Evolutionary conservation across 108 stramenopile genomes (phyloP), one percentile per base, ranked within the genome.

Genomic region (Discostella stelligeroides): DNA sequence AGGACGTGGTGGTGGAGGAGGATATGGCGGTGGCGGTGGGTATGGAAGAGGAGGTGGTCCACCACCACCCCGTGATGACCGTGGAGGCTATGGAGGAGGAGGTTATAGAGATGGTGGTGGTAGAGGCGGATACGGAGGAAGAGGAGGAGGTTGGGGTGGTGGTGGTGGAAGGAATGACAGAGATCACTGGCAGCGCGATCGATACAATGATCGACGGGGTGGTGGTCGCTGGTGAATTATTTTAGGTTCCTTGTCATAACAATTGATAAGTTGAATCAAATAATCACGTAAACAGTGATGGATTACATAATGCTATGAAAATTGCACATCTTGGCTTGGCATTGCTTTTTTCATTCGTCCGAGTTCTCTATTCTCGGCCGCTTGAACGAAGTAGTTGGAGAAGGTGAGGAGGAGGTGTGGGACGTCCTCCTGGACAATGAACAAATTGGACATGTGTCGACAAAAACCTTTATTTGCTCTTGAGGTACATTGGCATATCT

Each of bases 401-500:
- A 34, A 34, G 34, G 3, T 34, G 34, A 34, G 3, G 34, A 34
- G n/a, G n/a, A n/a, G n/a, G n/a, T n/a, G n/a, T 23, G 48, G 7
- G 11, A 23, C n/a, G 21, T 23, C 9, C 13, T 54, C 15, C 11
- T 54, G 8, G 13, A 28, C 53, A 25, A 30, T 25, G 28, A 18
- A 61, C 73, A 75, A 43, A 67, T 25, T n/a, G 73, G 73, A 75
- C 73, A 75, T 28, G 48, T 75, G 2, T 75, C 73, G 45, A 75
- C 39, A 54, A 66, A 75, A 6, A 12, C 8, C 48, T 39, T 38
- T 18, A 75, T 61, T 14, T 75, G 73, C 27, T 66, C 65, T 37
- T 66, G 65, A 1, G 73, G 73, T 13, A 75, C 4, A 50, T 75
- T 75, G 20, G 73, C 73, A 75, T 75, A 75, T 49, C 66, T 75